Conservation (phyloP, 2,329 filamentous ascomycete species). For the Colletotrichum trifolii region DNA sequence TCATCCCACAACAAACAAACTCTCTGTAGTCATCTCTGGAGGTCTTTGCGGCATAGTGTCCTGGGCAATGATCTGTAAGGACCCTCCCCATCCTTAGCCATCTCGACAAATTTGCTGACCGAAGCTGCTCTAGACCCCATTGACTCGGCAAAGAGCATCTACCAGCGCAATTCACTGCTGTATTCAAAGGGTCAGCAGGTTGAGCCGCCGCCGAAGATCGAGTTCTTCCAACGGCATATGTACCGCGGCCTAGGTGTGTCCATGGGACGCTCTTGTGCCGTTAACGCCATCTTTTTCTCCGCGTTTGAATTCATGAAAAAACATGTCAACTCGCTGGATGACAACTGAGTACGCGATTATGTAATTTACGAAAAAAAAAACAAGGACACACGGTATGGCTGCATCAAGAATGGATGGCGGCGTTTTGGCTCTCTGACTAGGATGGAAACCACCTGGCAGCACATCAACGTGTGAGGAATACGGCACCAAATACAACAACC, state of each 20-base stretch:
- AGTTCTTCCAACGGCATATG: constrained; percentile 81
- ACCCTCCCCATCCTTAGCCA: constrained; percentile 19
- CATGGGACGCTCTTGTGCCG: constrained; percentile 82
- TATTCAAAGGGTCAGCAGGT: constrained; percentile 73
- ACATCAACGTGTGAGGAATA: constrained; percentile 3
- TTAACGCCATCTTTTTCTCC: constrained; percentile 92
- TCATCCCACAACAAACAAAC: constrained; percentile 79
- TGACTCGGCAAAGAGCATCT: constrained; percentile 86
- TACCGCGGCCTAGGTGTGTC: constrained; percentile 87
- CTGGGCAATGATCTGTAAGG: constrained; percentile 80
- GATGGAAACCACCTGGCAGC: constrained; percentile 1
- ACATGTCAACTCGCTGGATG: constrained; percentile 66
- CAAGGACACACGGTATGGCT: constrained; percentile 3
- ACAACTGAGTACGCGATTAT: constrained; percentile 43
- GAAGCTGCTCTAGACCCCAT: constrained; percentile 65
- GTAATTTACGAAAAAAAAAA: constrained; percentile 16
- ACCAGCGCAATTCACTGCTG: constrained; percentile 83
- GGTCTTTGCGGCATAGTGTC: constrained; percentile 86
- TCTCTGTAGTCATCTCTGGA: constrained; percentile 81
- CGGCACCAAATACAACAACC: constrained; percentile 13
- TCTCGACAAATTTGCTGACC: constrained; percentile 22
- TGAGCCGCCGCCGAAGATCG: constrained; percentile 76
- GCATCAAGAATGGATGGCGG: constrained; percentile 12
- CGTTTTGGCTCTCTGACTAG: constrained; percentile 23
- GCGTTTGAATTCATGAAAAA: constrained; percentile 87